These are phyloP conservation scores for Scedosporium apiospermum DNA, from an alignment of 2,329 filamentous ascomycete genomes.

Conservation along the genomic window DNA sequence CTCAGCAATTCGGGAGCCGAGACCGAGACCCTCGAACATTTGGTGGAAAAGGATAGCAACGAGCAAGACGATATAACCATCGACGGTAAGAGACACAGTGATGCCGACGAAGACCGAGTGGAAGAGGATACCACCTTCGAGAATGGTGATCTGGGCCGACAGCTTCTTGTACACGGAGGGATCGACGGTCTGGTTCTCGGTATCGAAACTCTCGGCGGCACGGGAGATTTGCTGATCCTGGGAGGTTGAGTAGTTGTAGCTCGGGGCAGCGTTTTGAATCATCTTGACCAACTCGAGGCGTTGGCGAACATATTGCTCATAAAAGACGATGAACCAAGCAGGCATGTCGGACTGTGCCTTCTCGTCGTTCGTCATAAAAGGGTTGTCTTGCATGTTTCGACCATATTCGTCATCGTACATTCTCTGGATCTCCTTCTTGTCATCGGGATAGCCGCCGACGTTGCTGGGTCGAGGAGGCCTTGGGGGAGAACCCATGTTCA, in stretches of 20 bases:
- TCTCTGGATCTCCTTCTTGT: conserved; percentile 30
- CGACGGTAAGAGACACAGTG: conserved; percentile 59
- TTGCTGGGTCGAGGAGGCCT: conserved; percentile 21
- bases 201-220: conserved; percentile 21
- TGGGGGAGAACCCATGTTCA: conserved; percentile 12
- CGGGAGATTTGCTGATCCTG: conserved; percentile 13
- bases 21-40: conserved; percentile 58
- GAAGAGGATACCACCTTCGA: conserved; percentile 71
- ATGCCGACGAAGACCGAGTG: conserved; percentile 70
- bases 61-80: conserved; percentile 57
- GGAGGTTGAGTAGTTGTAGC: background rate
- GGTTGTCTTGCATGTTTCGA: conserved; percentile 12
- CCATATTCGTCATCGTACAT: conserved; percentile 26
- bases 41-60: conserved; percentile 65
- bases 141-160: conserved; percentile 62
- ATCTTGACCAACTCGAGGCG: conserved; percentile 48
- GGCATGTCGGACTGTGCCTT: conserved; percentile 38
- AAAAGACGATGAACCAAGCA: conserved; percentile 53
- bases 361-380: conserved; percentile 17
- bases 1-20: conserved; percentile 61
- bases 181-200: conserved; percentile 33
- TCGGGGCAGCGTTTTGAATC: conserved; percentile 27
- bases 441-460: conserved; percentile 25
- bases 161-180: conserved; percentile 47
- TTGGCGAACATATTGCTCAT: conserved; percentile 53